Conservation (phyloP, 805 yeast species). For the Suhomyces kilbournensis region DNA sequence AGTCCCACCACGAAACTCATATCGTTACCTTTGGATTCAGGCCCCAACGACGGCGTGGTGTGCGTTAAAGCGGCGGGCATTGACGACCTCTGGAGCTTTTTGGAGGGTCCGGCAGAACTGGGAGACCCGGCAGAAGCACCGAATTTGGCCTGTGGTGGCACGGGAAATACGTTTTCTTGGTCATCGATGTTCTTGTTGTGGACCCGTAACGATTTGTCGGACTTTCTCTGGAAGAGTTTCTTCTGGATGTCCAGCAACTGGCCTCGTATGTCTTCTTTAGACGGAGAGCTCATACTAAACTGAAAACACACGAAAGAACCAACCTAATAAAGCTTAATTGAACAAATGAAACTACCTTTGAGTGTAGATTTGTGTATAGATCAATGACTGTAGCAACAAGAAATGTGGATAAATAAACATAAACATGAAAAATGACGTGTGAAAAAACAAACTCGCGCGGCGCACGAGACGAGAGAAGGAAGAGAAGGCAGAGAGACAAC, state of each 20-base stretch:
- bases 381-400: not conserved
- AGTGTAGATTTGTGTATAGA: no score
- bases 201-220: slow-evolving; percentile 8
- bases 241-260: slow-evolving; percentile 45
- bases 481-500: no score
- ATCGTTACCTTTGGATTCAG: slow-evolving; percentile 53
- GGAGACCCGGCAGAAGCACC: not conserved
- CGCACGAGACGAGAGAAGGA: not conserved
- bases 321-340: no score
- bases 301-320: no score
- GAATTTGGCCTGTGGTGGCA: slow-evolving; percentile 9
- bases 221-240: slow-evolving; percentile 25
- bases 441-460: not conserved
- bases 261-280: slow-evolving; percentile 17
- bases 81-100: slow-evolving; percentile 2
- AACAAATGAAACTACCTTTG: no score
- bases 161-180: slow-evolving; percentile 15
- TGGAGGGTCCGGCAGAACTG: not conserved
- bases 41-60: slow-evolving; percentile 34
- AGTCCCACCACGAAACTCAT: slow-evolving; percentile 71
- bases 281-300: not conserved
- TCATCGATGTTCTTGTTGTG: slow-evolving; percentile 8
- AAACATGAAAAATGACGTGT: not conserved
- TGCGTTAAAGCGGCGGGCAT: slow-evolving; percentile 13
- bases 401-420: not conserved